Conservation (phyloP, 1,139 yeast species). For the Protomyces arabidopsidicola region DNA sequence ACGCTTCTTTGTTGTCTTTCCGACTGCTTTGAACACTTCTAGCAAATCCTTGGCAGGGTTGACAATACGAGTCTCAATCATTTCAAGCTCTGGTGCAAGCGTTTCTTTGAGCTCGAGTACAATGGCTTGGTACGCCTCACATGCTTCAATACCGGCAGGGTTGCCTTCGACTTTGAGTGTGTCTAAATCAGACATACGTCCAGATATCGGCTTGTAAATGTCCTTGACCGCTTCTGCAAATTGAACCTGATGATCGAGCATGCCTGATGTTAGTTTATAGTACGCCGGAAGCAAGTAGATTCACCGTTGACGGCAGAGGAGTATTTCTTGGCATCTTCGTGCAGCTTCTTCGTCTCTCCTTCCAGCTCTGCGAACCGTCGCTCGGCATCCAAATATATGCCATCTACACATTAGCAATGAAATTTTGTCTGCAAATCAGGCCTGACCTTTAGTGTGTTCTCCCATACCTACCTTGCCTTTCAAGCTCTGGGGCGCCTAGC, state of each 20-base stretch:
- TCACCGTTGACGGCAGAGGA: slow-evolving; percentile 78
- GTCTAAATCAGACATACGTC: slow-evolving; percentile 83
- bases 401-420: slow-evolving; percentile 47
- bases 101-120: slow-evolving; percentile 81
- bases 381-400: slow-evolving; percentile 92
- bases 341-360: slow-evolving; percentile 77
- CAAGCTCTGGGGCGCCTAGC: slow-evolving; percentile 55
- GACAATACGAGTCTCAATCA: slow-evolving; percentile 84
- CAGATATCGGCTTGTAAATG: slow-evolving; percentile 91
- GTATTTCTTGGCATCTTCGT: slow-evolving; percentile 85
- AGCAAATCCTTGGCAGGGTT: slow-evolving; percentile 88
- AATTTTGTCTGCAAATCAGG: slow-evolving; percentile 62
- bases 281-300: background rate
- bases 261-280: slow-evolving; percentile 36
- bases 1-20: slow-evolving; percentile 92
- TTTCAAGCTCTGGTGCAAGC: slow-evolving; percentile 84
- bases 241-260: slow-evolving; percentile 88
- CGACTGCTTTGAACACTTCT: slow-evolving; percentile 69
- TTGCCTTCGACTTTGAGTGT: slow-evolving; percentile 83
- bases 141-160: slow-evolving; percentile 92
- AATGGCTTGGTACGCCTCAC: slow-evolving; percentile 83
- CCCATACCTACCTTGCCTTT: slow-evolving; percentile 68
- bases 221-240: slow-evolving; percentile 92
- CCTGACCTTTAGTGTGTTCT: slow-evolving; percentile 26
- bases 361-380: slow-evolving; percentile 91